A percentile compares a stretch with the other conserved stretches of the same genome.
These are phyloP conservation scores for Hyaloscypha variabilis DNA, from an alignment of 495 filamentous ascomycete genomes.

Conservation along the genomic window DNA sequence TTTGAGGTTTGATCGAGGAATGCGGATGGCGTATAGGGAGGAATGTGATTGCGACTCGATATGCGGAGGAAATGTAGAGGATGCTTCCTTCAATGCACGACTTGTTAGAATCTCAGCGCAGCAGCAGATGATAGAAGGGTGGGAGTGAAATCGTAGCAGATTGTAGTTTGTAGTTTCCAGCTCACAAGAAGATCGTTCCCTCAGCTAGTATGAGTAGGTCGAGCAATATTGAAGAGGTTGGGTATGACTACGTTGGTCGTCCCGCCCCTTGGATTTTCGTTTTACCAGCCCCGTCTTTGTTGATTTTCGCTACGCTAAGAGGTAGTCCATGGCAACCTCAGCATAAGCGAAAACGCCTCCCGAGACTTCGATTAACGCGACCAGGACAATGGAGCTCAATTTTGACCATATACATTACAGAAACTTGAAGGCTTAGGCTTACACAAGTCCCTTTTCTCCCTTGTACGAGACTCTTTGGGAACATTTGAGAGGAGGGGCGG, in stretches of 20 bases:
- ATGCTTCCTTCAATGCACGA: constrained; percentile 11
- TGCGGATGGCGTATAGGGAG: constrained; percentile 18
- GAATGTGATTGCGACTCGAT: constrained; percentile 17
- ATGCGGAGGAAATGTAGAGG: constrained; percentile 10
- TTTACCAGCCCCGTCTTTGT: background rate
- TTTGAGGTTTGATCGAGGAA: constrained; percentile 24
- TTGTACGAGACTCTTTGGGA: too few relatives aligned
- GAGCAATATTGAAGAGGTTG: constrained; percentile 14
- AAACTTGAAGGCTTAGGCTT: too few relatives aligned
- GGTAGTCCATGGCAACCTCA: constrained; percentile 5
- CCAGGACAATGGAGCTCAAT: too few relatives aligned
- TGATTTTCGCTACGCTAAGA: background rate
- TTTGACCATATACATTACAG: too few relatives aligned
- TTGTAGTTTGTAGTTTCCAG: constrained; percentile 24
- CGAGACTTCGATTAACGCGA: too few relatives aligned
- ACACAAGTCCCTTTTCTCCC: too few relatives aligned
- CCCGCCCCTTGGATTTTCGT: constrained; percentile 15
- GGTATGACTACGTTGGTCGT: constrained; percentile 5
- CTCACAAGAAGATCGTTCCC: constrained; percentile 16
- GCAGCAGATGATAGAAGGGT: constrained; percentile 18
- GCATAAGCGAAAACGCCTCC: background rate
- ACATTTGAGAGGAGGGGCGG: too few relatives aligned
- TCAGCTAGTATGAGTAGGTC: constrained; percentile 20
- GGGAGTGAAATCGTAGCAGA: constrained; percentile 15
- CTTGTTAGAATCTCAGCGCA: constrained; percentile 21